Percentiles rank a stretch among this genome's conserved stretches.
Conservation (phyloP, 805 yeast species). For the Scheffersomyces stipitis region DNA sequence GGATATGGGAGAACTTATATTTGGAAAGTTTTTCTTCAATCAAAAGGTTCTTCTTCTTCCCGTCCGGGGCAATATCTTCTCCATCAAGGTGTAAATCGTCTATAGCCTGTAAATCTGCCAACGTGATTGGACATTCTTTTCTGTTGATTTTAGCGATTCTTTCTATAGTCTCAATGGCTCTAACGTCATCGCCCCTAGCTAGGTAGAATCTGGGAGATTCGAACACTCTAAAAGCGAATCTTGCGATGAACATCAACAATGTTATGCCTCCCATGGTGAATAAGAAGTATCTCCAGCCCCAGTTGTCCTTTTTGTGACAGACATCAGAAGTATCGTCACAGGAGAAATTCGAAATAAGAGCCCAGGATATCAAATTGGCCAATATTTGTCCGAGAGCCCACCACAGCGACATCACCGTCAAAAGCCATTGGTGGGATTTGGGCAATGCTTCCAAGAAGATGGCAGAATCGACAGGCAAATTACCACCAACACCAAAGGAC, state of each 20-base stretch:
- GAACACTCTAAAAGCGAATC: conserved; percentile 41
- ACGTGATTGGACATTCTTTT: conserved; percentile 38
- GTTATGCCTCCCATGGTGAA: conserved; percentile 52
- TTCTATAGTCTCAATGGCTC: conserved; percentile 44
- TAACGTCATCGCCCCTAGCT: conserved; percentile 51
- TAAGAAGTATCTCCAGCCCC: conserved; percentile 62
- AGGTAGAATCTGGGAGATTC: conserved; percentile 60
- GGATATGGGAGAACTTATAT: conserved; percentile 37
- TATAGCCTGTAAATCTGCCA: conserved; percentile 45
- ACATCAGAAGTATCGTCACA: conserved; percentile 31
- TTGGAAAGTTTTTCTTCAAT: conserved; percentile 24
- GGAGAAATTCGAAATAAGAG: conserved; percentile 48
- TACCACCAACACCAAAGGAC: conserved; percentile 29
- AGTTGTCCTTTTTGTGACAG: conserved; percentile 47
- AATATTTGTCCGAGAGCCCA: conserved; percentile 66
- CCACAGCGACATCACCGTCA: conserved; percentile 25
- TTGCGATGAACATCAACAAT: conserved; percentile 27
- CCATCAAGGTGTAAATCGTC: conserved; percentile 34
- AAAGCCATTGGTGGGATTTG: conserved; percentile 21
- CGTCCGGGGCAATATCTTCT: conserved; percentile 14
- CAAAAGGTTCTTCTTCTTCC: conserved; percentile 14
- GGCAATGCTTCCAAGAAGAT: conserved; percentile 26
- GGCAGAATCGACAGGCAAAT: conserved; percentile 25
- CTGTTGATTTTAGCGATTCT: conserved; percentile 48
- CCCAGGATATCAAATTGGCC: conserved; percentile 56